Evolutionary conservation across 75 land plant genomes (phyloP), one percentile per base, ranked within the genome.

Genomic region (Pinus taeda): DNA sequence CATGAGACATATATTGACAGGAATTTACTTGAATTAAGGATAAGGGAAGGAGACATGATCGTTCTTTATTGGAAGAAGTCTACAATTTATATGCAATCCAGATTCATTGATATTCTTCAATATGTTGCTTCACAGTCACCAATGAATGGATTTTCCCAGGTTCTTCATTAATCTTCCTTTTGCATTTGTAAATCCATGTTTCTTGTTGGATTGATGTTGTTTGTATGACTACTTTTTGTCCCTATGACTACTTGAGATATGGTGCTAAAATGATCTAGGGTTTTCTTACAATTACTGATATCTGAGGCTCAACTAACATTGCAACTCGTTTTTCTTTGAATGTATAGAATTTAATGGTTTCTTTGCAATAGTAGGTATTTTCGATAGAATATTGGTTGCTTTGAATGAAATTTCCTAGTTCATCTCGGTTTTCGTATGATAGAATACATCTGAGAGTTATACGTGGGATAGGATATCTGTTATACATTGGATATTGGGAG

Each of bases 1-100:
- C 95, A 94, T 76, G 97, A 94, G 61, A 76, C 81, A 64, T 92
- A 92, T n/a, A 94, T 94, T 76, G 97, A 94, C 73, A 90, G 91
- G 6, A 90, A 87, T 70, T 85, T 94, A 86, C 64, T 88, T 74
- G 97, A 94, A 71, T 76, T 94, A 55, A 93, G 83, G 79, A 81
- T 84, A 8, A 84, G 93, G 74, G 95, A 91, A 76, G 90, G 89
- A 33, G 97, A 94, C 80, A 78, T 90, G 78, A 86, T 77, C 49
- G 67, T 81, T 30, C 26, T 83, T 5, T 92, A 88, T 69, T 88
- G 91, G 81, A 95, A 87, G 65, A 83, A 76, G 59, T 87, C 87
- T 71, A 86, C 90, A 13, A 81, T 74, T 75, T 93, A 88, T 81
- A 79, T 80, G 2, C 96, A 93, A 78, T 79, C 92, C 69, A 88